A percentile compares a stretch with the other conserved stretches of the same genome.
These are phyloP conservation scores for Babesia sp. DNA, from an alignment of 169 alveolate species.

Conservation along the genomic window DNA sequence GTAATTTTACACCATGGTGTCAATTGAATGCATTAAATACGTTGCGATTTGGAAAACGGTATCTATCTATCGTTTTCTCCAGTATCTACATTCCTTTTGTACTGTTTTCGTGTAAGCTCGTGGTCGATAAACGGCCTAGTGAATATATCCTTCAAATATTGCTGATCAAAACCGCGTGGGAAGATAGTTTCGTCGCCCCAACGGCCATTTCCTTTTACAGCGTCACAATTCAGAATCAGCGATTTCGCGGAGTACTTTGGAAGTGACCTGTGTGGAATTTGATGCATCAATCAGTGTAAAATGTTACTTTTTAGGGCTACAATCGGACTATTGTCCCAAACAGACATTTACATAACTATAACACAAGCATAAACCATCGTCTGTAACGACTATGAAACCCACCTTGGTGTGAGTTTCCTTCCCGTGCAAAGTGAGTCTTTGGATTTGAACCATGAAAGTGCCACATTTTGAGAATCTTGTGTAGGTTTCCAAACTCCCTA, in stretches of 20 bases:
- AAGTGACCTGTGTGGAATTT: slow-evolving; percentile 51
- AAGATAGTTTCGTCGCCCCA: slow-evolving; percentile 86
- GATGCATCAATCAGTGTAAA: neutral
- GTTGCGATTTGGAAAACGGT: too few species aligned
- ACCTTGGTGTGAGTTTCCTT: slow-evolving; percentile 33
- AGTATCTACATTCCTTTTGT: too few species aligned
- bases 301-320: too few species aligned
- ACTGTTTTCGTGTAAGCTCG: neutral
- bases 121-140: slow-evolving; percentile 72
- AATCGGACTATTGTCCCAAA: too few species aligned
- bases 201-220: slow-evolving; percentile 85
- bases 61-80: too few species aligned
- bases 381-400: too few species aligned
- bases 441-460: slow-evolving; percentile 80
- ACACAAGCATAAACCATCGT: too few species aligned
- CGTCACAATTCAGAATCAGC: slow-evolving; percentile 78
- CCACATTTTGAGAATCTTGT: slow-evolving; percentile 75
- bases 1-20: too few species aligned
- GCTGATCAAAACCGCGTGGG: slow-evolving; percentile 87
- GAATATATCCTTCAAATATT: slow-evolving; percentile 78
- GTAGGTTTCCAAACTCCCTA: slow-evolving; percentile 87
- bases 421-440: slow-evolving; percentile 62
- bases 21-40: too few species aligned
- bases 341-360: too few species aligned
- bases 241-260: slow-evolving; percentile 85